Evolutionary conservation across 2,329 filamentous ascomycete species (phyloP).

Genomic region (Aspergillus fructus): DNA sequence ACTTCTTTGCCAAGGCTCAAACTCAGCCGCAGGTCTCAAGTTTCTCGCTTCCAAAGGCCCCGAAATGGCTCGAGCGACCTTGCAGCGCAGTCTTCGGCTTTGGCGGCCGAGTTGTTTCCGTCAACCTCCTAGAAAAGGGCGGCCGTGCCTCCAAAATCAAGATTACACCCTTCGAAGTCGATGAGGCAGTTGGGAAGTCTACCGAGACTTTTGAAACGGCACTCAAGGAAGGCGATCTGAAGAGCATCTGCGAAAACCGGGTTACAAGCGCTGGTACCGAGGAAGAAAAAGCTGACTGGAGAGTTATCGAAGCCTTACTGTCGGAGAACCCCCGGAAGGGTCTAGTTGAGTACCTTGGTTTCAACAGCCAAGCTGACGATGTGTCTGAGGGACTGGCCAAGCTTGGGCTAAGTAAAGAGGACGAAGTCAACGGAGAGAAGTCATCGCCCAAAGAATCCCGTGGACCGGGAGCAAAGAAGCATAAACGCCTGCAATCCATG

Average conservation of each 20-base stretch:
- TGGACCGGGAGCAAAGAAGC: conserved; percentile 53
- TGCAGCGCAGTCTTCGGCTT: conserved; percentile 90
- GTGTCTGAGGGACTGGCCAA: conserved; percentile 44
- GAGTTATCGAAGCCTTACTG: conserved; percentile 84
- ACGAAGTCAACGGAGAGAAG: conserved; percentile 42
- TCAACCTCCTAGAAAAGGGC: conserved; percentile 58
- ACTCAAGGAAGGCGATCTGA: conserved; percentile 73
- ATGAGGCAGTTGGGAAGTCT: conserved; percentile 77
- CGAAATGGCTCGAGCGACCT: conserved; percentile 85
- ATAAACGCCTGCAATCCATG: conserved; percentile 69
- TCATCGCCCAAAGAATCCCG: conserved; percentile 48
- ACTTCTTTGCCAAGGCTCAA: conserved; percentile 94
- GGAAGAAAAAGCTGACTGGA: conserved; percentile 95
- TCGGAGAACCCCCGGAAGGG: conserved; percentile 81
- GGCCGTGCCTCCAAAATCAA: conserved; percentile 73
- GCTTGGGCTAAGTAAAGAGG: conserved; percentile 41
- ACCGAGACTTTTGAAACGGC: conserved; percentile 86
- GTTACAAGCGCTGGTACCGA: conserved; percentile 74
- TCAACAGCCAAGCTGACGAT: conserved; percentile 62
- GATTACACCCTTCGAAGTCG: conserved; percentile 85
- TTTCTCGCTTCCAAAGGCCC: conserved; percentile 82
- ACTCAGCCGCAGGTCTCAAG: conserved; percentile 85
- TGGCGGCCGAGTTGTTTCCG: conserved; percentile 87
- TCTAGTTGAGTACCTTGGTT: conserved; percentile 87
- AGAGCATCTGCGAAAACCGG: conserved; percentile 75